Evolutionary conservation across 192 early-diverging fungal species (phyloP).

Genomic region (Coemansia sp.): DNA sequence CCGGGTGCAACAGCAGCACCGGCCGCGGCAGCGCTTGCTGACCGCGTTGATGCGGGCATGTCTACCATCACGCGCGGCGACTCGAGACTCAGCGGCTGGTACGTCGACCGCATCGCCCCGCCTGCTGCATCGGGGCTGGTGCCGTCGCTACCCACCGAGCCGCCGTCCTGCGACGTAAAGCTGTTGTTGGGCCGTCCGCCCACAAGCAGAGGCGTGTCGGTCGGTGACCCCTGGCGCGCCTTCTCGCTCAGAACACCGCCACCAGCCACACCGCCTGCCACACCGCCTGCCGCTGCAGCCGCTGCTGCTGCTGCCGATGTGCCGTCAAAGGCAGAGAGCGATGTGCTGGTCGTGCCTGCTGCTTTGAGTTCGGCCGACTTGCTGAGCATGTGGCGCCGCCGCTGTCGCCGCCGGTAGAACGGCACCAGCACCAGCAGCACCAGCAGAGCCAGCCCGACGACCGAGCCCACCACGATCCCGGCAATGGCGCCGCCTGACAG

Average conservation of each 20-base stretch:
- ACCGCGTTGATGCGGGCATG: constrained; percentile 36
- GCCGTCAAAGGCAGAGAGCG: constrained; percentile 1
- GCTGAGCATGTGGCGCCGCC: constrained; percentile 22
- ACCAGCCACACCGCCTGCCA: not conserved
- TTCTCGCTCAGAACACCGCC: constrained; percentile 6
- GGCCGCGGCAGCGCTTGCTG: not conserved
- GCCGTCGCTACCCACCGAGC: constrained; percentile 11
- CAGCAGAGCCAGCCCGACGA: constrained; percentile 24
- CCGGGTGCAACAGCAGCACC: not conserved
- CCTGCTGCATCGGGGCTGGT: too few relatives aligned
- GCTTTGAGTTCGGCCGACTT: constrained; percentile 8
- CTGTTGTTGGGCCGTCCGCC: constrained; percentile 36
- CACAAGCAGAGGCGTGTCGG: constrained; percentile 39
- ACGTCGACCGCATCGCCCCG: constrained; percentile 10
- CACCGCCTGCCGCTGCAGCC: constrained; percentile 2
- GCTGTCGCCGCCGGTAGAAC: constrained; percentile 28
- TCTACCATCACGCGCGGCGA: constrained; percentile 45
- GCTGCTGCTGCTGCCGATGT: constrained; percentile 8
- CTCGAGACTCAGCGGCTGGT: constrained; percentile 37
- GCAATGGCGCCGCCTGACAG: constrained; percentile 43
- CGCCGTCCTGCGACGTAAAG: constrained; percentile 35
- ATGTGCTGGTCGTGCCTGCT: not conserved
- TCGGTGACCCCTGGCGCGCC: constrained; percentile 16
- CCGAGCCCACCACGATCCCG: constrained; percentile 35
- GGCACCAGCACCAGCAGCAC: constrained; percentile 29